Conservation (phyloP, 108 stramenopile genomes). For the Cyclotella kingstonii region DNA sequence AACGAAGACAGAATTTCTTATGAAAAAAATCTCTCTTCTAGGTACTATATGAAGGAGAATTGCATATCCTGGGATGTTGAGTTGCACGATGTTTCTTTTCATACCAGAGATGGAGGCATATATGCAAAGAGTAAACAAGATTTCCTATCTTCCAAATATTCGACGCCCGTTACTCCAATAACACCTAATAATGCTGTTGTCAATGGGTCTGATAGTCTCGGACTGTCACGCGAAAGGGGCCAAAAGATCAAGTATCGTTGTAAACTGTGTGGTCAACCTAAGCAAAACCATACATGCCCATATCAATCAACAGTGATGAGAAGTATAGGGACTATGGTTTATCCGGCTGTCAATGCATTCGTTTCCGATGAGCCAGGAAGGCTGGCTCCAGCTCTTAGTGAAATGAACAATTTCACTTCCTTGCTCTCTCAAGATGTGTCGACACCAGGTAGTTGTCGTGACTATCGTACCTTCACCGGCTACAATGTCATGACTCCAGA, state of each 20-base stretch:
- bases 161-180: constrained; percentile 26
- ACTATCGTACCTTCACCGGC: constrained; percentile 7
- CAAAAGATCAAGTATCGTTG: constrained; percentile 57
- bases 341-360: constrained; percentile 74
- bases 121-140: constrained; percentile 1
- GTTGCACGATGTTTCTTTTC: constrained; percentile 25
- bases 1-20: constrained; percentile 22
- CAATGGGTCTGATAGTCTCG: neutral
- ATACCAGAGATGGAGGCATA: neutral
- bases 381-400: constrained; percentile 59
- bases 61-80: constrained; percentile 45
- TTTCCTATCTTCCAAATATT: constrained; percentile 1
- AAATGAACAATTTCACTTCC: constrained; percentile 87
- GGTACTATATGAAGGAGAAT: constrained; percentile 40
- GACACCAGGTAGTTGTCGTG: constrained; percentile 3
- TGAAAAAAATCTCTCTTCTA: constrained; percentile 16
- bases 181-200: constrained; percentile 10
- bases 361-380: constrained; percentile 69
- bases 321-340: constrained; percentile 80
- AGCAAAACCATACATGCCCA: constrained; percentile 77
- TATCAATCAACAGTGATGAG: constrained; percentile 63
- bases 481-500: constrained; percentile 34
- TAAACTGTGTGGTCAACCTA: constrained; percentile 85
- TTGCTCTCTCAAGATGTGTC: constrained; percentile 39
- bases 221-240: constrained; percentile 11